Evolutionary conservation across 306 rosid species (phyloP).

Genomic region (Lathyrus oleraceus): DNA sequence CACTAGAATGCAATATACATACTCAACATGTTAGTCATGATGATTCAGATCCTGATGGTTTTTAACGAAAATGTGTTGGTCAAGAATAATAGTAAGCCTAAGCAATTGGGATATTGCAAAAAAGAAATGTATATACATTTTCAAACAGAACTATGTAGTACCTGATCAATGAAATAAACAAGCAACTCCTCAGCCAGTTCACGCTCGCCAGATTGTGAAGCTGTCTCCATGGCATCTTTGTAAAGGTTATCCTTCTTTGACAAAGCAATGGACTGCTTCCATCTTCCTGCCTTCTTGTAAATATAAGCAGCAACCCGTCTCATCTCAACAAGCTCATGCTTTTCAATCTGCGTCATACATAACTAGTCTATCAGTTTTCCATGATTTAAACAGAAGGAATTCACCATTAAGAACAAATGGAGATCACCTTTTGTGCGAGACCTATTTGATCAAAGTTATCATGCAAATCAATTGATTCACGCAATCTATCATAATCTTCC

Average conservation of each 20-base stretch:
- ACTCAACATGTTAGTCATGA: conserved; percentile 2
- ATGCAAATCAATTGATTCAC: conserved; percentile 97
- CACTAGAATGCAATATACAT: conserved; percentile 7
- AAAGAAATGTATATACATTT: conserved; percentile 24
- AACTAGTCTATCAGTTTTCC: conserved; percentile 39
- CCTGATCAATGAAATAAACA: conserved; percentile 96
- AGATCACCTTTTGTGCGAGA: conserved; percentile 90
- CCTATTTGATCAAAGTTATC: conserved; percentile 98
- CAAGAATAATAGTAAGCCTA: conserved; percentile 15
- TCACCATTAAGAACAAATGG: conserved; percentile 24
- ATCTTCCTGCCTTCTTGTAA: conserved; percentile 97
- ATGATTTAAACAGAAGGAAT: conserved; percentile 31
- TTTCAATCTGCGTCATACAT: conserved; percentile 72
- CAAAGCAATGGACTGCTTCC: conserved; percentile 99
- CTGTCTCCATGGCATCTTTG: conserved; percentile 99
- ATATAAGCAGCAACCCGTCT: conserved; percentile 98
- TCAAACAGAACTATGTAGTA: conserved; percentile 25
- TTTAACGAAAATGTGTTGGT: conserved; percentile 7
- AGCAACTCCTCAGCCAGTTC: conserved; percentile 99
- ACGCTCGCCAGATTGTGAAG: conserved; percentile 98
- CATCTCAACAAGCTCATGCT: conserved; percentile 98
- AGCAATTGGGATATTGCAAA: conserved; percentile 24
- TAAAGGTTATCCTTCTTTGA: conserved; percentile 99
- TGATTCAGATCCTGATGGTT: background rate
- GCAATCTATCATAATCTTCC: conserved; percentile 96